These are phyloP conservation scores for Naganishia sp. DNA, from an alignment of 1,284 basidiomycete genomes.

Conservation along the genomic window DNA sequence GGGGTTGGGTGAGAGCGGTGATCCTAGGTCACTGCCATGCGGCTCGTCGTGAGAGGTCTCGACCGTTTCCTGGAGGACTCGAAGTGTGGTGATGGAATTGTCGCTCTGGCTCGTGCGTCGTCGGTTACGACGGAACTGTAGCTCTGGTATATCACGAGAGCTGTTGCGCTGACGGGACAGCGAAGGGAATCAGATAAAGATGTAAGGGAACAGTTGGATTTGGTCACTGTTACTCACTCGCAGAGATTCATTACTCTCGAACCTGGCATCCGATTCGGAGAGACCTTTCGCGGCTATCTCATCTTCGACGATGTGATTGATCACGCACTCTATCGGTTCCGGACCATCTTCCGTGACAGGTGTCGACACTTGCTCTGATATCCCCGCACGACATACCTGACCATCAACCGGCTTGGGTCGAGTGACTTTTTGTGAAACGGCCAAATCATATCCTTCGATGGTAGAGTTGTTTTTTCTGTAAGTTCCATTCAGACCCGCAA, in stretches of 20 bases:
- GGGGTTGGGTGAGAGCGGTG: conserved; percentile 1
- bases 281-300: too few species aligned
- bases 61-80: background rate
- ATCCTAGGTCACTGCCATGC: background rate
- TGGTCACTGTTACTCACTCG: background rate
- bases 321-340: background rate
- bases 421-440: background rate
- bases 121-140: conserved; percentile 15
- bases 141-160: conserved; percentile 7
- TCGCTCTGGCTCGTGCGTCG: conserved; percentile 11
- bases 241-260: background rate
- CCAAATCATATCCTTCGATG: conserved; percentile 25
- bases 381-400: background rate
- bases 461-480: background rate
- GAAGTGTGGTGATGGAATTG: conserved; percentile 5
- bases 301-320: background rate
- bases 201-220: background rate
- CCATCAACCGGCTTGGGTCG: background rate
- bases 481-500: background rate
- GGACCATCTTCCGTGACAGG: background rate
- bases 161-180: background rate
- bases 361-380: background rate
- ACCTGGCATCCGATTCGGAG: too few species aligned
- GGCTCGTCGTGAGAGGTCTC: background rate
- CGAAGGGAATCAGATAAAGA: background rate